phyloP scores from a whole-genome alignment of 306 rosid species.

The Mimosa pudica region DNA sequence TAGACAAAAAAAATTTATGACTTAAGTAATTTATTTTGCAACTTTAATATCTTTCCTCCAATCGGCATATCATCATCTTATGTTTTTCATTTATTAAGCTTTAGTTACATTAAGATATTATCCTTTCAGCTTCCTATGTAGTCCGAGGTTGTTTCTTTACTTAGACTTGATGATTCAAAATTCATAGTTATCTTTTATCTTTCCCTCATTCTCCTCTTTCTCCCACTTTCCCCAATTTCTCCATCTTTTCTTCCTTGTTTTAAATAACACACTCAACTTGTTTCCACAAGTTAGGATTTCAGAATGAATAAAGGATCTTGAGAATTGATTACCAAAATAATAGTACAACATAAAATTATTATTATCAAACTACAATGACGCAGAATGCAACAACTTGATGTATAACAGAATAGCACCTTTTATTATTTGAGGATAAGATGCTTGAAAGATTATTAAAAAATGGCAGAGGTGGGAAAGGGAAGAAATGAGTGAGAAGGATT shows the following conservation, averaged over 20 bases:
- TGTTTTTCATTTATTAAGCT: not conserved
- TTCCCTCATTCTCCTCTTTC: not conserved
- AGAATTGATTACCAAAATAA: constrained; percentile 8
- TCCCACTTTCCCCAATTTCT: not conserved
- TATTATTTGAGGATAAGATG: constrained; percentile 1
- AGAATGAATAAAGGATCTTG: constrained; percentile 21
- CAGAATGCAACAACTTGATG: not conserved
- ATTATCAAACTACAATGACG: not conserved
- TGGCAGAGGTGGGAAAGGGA: not conserved
- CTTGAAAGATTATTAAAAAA: not conserved
- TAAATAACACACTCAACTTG: not conserved
- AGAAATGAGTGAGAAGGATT: not conserved
- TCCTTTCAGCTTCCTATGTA: not conserved
- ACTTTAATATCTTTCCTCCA: not conserved
- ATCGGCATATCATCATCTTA: not conserved
- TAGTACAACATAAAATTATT: not conserved
- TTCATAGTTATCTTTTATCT: not conserved
- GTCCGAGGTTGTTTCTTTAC: not conserved
- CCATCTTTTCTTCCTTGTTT: not conserved
- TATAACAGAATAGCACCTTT: not conserved
- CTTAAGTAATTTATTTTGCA: not conserved
- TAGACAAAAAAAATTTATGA: not conserved
- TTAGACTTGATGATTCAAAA: not conserved
- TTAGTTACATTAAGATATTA: not conserved
- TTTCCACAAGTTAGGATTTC: constrained; percentile 27